Evolutionary conservation across 345 rosid species (phyloP), one percentile per base, ranked within the genome.

Genomic region (Ricinus communis): DNA sequence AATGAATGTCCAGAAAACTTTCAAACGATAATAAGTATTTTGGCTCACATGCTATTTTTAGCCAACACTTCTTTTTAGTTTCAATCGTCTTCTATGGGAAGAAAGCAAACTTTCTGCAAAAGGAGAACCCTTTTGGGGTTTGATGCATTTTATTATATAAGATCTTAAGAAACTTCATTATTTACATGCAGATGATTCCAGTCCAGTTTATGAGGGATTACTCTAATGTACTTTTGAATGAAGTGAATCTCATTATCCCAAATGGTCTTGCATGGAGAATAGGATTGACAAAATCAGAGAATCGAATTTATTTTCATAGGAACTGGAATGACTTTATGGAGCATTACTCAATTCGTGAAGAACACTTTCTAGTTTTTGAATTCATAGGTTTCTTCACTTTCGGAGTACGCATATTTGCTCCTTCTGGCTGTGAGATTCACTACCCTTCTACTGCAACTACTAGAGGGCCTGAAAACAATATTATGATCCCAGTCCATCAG

Each of bases 271-370:
- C 50, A 11, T 68, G 71, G 71, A 30, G 25, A 68, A 19, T 68
- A 13, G 62, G 62, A 10, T 15, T 68, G 18, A 38, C 71, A 38
- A 68, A 22, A 38, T 8, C 4, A 11, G 8, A 33, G 1, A 40
- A 24, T 14, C 14, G 14, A 27, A 5, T 70, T 24, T 75, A 65
- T 66, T 56, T 75, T 36, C 60, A 49, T 45, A 27, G 27, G 8
- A 73, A 69, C 21, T 75, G 78, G 78, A 21, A n/a, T 52, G 51
- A 54, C 14, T 75, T 75, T 49, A 54, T 40, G 11, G 61, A 75
- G 55, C 55, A 46, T 11, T 28, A 69, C 46, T 64, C 71, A 6
- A 27, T 73, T 43, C n/a, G 28, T 25, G 2, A 22, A 11, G 60
- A 66, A 12, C 19, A 73, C 15, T 28, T 73, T 16, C 47, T 73